Base-by-base conservation (phyloP, 805 yeast genomes). In the Isabelozyma gotoi region DNA sequence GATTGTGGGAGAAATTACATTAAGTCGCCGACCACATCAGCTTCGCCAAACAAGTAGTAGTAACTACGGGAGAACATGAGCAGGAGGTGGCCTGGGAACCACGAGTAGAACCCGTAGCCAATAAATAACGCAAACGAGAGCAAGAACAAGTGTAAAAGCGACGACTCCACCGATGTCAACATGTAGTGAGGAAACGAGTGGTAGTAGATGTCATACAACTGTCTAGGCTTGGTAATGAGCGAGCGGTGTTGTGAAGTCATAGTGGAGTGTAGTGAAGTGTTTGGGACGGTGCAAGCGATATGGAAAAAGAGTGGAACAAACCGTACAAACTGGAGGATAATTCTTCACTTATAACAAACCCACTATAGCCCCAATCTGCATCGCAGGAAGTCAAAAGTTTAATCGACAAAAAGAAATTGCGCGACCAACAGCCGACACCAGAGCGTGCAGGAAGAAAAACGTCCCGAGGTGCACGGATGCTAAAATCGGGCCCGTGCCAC, bases 111-210 rank as follows among this genome's bases (percentile, higher is more conserved):
- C 7, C 69, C 68, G 45, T 60, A 65, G 6, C 60, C 55, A 17
- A 62, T 52, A 27, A 64, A 54, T 31, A 59, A 33, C 10, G 48
- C 38, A 40, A 62, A 62, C 29, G 57, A 53, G 18, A 57, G 52
- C 15, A 59, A 40, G 24, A 58, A 45, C 24, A 50, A 16, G 45
- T 59, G 62, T 36, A 65, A 50, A 31, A 59, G 42, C 16, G 63
- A 45, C 17, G 70, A 56, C 59, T 76, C 81, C 24, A 64, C 59
- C 37, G 56, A 61, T 18, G 81, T 76, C 63, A 76, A 65, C 80
- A 76, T 76, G 57, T 60, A 68, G 48, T 67, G 68, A 11, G 81
- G 81, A 45, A 76, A 67, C 48, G 67, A 67, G 59, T 65, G 65
- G 58, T 68, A 75, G 59, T 74, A 73, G 39, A 57, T 42, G 16